Evolutionary conservation across 192 early-diverging fungal genomes (phyloP).

Genomic region (Mortierella alpina): DNA sequence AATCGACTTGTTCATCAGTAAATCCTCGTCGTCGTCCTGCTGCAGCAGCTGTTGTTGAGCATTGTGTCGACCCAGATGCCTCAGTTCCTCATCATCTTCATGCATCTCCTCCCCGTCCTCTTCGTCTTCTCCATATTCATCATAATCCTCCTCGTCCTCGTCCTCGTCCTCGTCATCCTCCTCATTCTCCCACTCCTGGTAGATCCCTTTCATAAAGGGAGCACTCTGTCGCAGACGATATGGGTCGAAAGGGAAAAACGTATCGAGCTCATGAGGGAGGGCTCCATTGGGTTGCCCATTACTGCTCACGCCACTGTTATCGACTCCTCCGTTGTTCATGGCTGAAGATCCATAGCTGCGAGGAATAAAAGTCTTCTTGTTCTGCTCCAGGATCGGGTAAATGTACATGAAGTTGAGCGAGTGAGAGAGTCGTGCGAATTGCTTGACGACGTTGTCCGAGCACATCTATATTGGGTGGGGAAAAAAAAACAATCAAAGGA

Average conservation of each 20-base stretch:
- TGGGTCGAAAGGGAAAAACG: slow-evolving; percentile 97
- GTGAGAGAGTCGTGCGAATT: slow-evolving; percentile 88
- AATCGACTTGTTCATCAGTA: slow-evolving; percentile 56
- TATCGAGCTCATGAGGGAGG: slow-evolving; percentile 41
- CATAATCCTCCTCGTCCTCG: slow-evolving; percentile 52
- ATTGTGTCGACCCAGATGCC: slow-evolving; percentile 23
- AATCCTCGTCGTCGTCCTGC: slow-evolving; percentile 53
- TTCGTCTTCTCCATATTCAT: slow-evolving; percentile 42
- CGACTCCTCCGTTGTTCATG: slow-evolving; percentile 8
- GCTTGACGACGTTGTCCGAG: slow-evolving; percentile 78
- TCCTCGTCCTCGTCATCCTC: slow-evolving; percentile 69
- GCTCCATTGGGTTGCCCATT: slow-evolving; percentile 13
- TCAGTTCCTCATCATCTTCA: slow-evolving; percentile 49
- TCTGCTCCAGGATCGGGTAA: slow-evolving; percentile 80
- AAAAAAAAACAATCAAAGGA: background rate
- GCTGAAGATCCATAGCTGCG: background rate
- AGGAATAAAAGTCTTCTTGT: slow-evolving; percentile 57
- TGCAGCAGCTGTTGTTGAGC: slow-evolving; percentile 41
- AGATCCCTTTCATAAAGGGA: slow-evolving; percentile 75
- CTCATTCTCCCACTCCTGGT: slow-evolving; percentile 83
- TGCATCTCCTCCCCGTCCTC: slow-evolving; percentile 53
- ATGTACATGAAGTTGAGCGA: slow-evolving; percentile 87
- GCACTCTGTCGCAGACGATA: slow-evolving; percentile 78
- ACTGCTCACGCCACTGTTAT: background rate
- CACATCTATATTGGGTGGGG: slow-evolving; percentile 62